A percentile compares a stretch with the other conserved stretches of the same genome.
Evolutionary conservation across 2,329 filamentous ascomycete species (phyloP).

Genomic region (Trichoderma pleuroti): DNA sequence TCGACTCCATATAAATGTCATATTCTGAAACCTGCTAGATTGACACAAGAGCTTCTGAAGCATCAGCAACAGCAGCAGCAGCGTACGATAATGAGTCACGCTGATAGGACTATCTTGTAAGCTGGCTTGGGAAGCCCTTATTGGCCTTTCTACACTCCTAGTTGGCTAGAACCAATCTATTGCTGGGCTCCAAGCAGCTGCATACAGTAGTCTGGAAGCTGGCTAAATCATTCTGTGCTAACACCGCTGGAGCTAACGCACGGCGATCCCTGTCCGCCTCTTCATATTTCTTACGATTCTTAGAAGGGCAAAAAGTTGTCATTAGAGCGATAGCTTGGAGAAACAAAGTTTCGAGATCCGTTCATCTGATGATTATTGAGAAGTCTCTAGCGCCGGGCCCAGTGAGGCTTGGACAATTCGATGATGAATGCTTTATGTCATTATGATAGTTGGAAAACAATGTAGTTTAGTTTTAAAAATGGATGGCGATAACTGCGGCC

Average conservation of each 20-base stretch:
- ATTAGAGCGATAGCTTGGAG: neutral
- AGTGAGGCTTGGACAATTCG: neutral
- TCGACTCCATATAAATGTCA: neutral
- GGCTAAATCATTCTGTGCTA: neutral
- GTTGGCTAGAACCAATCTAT: neutral
- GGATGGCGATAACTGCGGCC: neutral
- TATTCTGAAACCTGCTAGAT: neutral
- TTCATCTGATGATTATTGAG: neutral
- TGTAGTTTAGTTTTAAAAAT: neutral
- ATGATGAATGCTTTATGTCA: slow-evolving; percentile 15
- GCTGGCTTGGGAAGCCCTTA: neutral
- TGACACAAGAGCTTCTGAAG: neutral
- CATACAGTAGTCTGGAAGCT: neutral
- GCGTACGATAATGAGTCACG: neutral
- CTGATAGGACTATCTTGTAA: neutral
- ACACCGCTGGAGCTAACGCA: neutral
- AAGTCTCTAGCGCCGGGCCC: neutral
- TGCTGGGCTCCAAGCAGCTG: neutral
- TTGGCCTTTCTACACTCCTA: neutral
- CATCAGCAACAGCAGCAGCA: neutral
- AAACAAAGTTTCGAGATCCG: neutral
- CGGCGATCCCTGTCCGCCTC: neutral
- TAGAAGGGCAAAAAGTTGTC: neutral
- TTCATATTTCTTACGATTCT: neutral
- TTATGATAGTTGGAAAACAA: neutral